Conservation (phyloP, 208 protist genomes). For the Wallacemonas sp. region DNA sequence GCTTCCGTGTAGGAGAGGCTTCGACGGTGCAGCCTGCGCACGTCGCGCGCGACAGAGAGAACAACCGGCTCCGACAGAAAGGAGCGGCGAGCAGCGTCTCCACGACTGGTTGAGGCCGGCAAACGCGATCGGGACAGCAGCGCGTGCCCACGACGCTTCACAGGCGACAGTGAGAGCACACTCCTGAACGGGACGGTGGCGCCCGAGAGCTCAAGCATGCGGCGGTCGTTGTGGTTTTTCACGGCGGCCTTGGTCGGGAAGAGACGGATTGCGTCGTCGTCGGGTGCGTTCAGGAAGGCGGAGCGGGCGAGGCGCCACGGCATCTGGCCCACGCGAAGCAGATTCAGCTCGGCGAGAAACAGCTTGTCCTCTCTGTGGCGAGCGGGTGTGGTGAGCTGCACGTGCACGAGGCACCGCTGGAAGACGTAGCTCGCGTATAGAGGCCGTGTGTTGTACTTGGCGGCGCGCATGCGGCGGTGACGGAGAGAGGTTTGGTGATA, state of each 20-base stretch:
- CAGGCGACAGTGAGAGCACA: not conserved
- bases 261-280: conserved; percentile 66
- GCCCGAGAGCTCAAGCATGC: conserved; percentile 68
- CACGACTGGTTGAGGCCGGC: no score
- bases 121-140: no score
- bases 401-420: conserved; percentile 51
- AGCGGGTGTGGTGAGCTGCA: conserved; percentile 48
- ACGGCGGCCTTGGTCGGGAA: conserved; percentile 64
- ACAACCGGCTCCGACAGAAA: conserved; percentile 1
- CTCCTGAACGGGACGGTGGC: conserved; percentile 12
- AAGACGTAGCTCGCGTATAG: conserved; percentile 78
- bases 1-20: conserved; percentile 2
- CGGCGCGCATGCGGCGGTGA: not conserved
- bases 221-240: conserved; percentile 63
- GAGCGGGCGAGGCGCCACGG: conserved; percentile 63
- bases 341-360: conserved; percentile 66
- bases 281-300: conserved; percentile 49
- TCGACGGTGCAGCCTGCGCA: not conserved
- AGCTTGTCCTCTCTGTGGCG: conserved; percentile 50
- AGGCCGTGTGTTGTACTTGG: conserved; percentile 41
- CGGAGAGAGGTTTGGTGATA: no score
- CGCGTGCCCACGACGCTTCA: not conserved
- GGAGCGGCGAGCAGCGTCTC: not conserved
- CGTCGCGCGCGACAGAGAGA: not conserved
- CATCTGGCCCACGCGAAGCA: conserved; percentile 60